Evolutionary conservation across 164 flowering plant species (phyloP), one percentile per base, ranked within the genome.

Genomic region (Magnolia kwangsiensis): DNA sequence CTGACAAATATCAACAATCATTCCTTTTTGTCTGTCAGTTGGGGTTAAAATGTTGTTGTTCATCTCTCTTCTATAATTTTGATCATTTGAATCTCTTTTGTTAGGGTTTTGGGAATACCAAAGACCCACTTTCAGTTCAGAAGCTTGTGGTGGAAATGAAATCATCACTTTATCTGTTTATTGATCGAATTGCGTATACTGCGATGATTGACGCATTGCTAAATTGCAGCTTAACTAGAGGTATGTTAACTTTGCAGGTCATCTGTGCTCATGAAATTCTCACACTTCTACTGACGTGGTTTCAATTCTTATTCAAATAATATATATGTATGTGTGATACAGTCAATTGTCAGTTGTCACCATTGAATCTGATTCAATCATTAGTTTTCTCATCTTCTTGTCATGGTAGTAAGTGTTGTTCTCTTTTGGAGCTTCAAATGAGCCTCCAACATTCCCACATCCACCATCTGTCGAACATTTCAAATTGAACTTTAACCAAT

Each of bases 171-270:
- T 70, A 75, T 65, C 80, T 87, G 67, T 73, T 71, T 67, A 77
- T 89, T 75, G 96, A 91, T 83, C 87, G 91, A 55, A 76, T 89
- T 75, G 92, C 92, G 20, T 90, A 87, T 72, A 89, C 93, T 74
- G 82, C 89, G 64, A 82, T 85, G 50, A 78, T 91, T 82, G 96
- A 91, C 82, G 90, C 89, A 37, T 74, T 90, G 71, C 87, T 90
- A 68, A 81, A 76, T 74, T 91, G 91, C 83, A 91, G 87, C 63
- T 84, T 88, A 49, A 82, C 80, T 31, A 86, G 80, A 76, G 91
- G 96, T 89, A 84, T 78, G 79, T 37, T 64, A 16, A 4, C 18
- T 16, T 24, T 81, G 9, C n/a, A 19, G 24, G 21, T 31, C 64
- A 66, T 55, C 71, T 68, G 13, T 19, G 13, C 61, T 55, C 19